Evolutionary conservation across 805 yeast species (phyloP).

Genomic region (Pichia pseudocactophila): DNA sequence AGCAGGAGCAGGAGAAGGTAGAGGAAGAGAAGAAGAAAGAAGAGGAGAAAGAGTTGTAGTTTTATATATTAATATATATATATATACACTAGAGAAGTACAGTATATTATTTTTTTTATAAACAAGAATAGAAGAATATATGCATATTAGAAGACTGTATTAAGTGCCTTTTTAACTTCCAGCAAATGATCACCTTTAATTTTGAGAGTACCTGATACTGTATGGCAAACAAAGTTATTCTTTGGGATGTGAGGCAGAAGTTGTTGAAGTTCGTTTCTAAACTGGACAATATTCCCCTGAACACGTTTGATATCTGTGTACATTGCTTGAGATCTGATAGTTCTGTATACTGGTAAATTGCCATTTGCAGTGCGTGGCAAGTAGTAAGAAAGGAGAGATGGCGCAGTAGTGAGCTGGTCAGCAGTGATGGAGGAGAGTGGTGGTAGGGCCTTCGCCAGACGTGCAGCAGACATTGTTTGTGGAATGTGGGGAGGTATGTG

Average conservation of each 20-base stretch:
- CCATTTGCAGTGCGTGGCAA: slow-evolving; percentile 49
- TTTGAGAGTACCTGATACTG: slow-evolving; percentile 44
- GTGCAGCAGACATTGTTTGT: slow-evolving; percentile 1
- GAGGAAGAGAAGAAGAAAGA: not conserved
- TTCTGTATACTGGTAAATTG: slow-evolving; percentile 75
- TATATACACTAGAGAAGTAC: no score
- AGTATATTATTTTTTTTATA: not conserved
- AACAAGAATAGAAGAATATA: not conserved
- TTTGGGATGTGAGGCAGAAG: slow-evolving; percentile 40
- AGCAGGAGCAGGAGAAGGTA: not conserved
- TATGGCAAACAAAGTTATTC: slow-evolving; percentile 36
- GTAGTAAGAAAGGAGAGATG: slow-evolving; percentile 33
- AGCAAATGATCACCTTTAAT: slow-evolving; percentile 39
- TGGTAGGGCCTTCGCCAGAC: slow-evolving; percentile 21
- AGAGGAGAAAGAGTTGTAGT: not conserved
- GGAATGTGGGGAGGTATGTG: no score
- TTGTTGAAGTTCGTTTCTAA: slow-evolving; percentile 56
- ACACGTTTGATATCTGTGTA: slow-evolving; percentile 68
- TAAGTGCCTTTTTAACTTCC: slow-evolving; percentile 29
- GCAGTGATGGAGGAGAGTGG: slow-evolving; percentile 17
- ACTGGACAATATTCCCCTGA: slow-evolving; percentile 55
- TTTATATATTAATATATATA: no score
- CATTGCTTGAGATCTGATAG: slow-evolving; percentile 49
- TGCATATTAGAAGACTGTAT: slow-evolving; percentile 23
- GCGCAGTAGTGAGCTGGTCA: slow-evolving; percentile 22